phyloP scores from a whole-genome alignment of 2,329 filamentous ascomycete genomes.

The Beauveria brongniartii region DNA sequence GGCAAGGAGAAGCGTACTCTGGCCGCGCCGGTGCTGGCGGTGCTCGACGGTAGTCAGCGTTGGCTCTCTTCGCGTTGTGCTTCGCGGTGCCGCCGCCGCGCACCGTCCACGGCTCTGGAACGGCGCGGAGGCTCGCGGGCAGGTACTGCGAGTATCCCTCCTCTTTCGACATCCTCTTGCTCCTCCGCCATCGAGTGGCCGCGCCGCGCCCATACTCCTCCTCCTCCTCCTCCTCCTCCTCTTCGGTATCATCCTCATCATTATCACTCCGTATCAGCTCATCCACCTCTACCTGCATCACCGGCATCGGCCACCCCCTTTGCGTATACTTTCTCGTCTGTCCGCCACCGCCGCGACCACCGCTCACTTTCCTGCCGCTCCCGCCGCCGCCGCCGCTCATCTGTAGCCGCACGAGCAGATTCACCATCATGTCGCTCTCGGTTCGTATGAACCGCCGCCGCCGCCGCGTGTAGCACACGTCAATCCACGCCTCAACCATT shows the following conservation, averaged over 20 bases:
- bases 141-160: not conserved
- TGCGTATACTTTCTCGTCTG: not conserved
- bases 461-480: not conserved
- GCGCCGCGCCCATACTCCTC: not conserved
- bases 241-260: not conserved
- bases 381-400: not conserved
- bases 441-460: not conserved
- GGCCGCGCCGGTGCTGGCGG: no score
- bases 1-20: no score
- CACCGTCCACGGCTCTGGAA: not conserved
- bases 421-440: slow-evolving; percentile 3
- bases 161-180: not conserved
- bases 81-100: no score
- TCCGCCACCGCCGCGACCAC: not conserved
- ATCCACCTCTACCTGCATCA: not conserved
- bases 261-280: not conserved
- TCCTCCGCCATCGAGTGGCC: not conserved
- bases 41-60: no score
- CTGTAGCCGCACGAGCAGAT: not conserved
- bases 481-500: slow-evolving; percentile 31
- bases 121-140: not conserved
- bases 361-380: not conserved
- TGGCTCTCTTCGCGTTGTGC: no score
- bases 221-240: not conserved
- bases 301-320: not conserved